phyloP scores from a whole-genome alignment of 768 basidiomycete genomes.

The Pleurotus eryngii region DNA sequence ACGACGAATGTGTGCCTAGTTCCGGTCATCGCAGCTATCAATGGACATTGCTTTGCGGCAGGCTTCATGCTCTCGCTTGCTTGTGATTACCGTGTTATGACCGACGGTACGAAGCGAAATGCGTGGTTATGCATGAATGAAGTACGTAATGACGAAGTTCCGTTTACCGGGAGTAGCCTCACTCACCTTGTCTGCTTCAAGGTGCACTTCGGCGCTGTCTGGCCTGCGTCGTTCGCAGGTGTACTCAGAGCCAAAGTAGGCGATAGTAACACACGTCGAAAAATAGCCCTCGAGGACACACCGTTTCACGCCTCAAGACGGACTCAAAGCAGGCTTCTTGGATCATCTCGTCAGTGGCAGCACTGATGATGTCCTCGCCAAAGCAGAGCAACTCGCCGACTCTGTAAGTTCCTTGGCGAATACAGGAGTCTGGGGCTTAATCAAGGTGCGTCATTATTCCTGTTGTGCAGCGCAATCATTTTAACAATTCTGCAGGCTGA shows the following conservation, averaged over 20 bases:
- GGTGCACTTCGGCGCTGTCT: slow-evolving; percentile 80
- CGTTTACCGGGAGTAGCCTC: background rate
- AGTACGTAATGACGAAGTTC: slow-evolving; percentile 31
- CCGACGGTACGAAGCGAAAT: slow-evolving; percentile 69
- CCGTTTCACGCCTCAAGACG: slow-evolving; percentile 72
- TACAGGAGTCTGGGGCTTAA: slow-evolving; percentile 67
- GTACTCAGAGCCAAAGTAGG: slow-evolving; percentile 65
- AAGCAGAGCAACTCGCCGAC: slow-evolving; percentile 62
- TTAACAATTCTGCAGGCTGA: slow-evolving; percentile 34
- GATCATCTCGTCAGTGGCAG: slow-evolving; percentile 67
- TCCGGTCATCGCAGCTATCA: slow-evolving; percentile 75
- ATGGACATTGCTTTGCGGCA: slow-evolving; percentile 85
- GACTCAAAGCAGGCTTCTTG: slow-evolving; percentile 60
- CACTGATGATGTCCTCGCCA: slow-evolving; percentile 55
- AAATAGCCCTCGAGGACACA: slow-evolving; percentile 79
- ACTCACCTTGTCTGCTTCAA: slow-evolving; percentile 21
- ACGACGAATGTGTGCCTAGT: slow-evolving; percentile 38
- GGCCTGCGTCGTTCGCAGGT: slow-evolving; percentile 69
- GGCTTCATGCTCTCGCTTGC: slow-evolving; percentile 75
- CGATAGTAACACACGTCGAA: slow-evolving; percentile 55
- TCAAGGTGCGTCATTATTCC: slow-evolving; percentile 46
- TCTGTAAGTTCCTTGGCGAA: slow-evolving; percentile 47
- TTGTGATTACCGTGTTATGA: slow-evolving; percentile 91
- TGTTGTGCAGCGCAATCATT: background rate
- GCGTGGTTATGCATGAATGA: slow-evolving; percentile 95